phyloP scores from a whole-genome alignment of 495 filamentous ascomycete species.

The Daldinia bambusicola region DNA sequence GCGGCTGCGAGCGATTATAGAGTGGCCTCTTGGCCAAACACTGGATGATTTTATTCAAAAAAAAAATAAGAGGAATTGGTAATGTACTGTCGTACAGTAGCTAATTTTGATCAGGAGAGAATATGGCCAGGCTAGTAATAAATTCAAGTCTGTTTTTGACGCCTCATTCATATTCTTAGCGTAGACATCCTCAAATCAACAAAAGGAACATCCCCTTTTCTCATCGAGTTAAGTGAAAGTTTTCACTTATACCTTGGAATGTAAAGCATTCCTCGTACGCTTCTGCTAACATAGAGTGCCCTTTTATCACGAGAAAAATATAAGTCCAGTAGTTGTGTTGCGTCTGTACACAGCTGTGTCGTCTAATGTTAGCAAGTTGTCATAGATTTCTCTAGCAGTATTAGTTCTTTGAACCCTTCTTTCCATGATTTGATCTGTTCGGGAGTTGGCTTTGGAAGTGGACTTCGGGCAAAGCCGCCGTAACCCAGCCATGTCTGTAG shows the following conservation, averaged over 20 bases:
- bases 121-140: conserved; percentile 16
- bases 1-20: neutral
- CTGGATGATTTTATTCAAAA: conserved; percentile 5
- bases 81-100: conserved; percentile 20
- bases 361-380: conserved; percentile 23
- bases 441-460: conserved; percentile 74
- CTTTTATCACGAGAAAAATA: conserved; percentile 1
- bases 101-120: conserved; percentile 2
- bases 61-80: conserved; percentile 6
- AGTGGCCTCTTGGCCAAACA: neutral
- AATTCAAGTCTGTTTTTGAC: conserved; percentile 19
- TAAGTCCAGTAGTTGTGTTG: neutral
- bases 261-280: neutral
- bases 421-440: conserved; percentile 70
- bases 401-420: conserved; percentile 77
- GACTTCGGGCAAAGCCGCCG: conserved; percentile 79
- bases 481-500: conserved; percentile 82
- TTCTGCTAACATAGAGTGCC: neutral
- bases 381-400: conserved; percentile 68
- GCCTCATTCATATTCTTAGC: conserved; percentile 15
- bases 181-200: conserved; percentile 3
- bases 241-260: conserved; percentile 14
- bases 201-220: neutral
- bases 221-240: neutral
- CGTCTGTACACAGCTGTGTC: conserved; percentile 8